phyloP scores from a whole-genome alignment of 1,284 basidiomycete species.

The Sporisorium iseilematis-ciliati region DNA sequence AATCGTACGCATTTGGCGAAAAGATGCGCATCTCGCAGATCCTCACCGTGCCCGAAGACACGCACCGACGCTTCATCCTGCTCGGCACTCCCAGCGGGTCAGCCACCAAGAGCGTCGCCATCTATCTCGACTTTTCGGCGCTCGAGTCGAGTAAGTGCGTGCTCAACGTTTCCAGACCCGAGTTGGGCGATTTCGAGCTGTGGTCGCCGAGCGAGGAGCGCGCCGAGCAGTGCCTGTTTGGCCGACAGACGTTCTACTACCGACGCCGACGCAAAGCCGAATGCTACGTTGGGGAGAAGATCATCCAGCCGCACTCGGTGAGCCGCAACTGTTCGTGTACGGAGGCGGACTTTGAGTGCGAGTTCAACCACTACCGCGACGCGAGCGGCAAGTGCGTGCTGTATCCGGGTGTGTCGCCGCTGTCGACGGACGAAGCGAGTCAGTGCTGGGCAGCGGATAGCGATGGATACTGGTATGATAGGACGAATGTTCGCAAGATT shows the following conservation, averaged over 20 bases:
- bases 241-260: constrained; percentile 65
- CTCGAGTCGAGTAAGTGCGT: constrained; percentile 71
- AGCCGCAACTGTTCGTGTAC: constrained; percentile 61
- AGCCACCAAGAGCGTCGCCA: constrained; percentile 75
- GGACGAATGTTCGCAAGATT: constrained; percentile 65
- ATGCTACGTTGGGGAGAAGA: constrained; percentile 64
- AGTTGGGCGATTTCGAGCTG: constrained; percentile 66
- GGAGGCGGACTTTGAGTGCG: constrained; percentile 68
- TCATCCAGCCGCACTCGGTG: constrained; percentile 58
- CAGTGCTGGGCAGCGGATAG: constrained; percentile 58
- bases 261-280: constrained; percentile 64
- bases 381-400: constrained; percentile 55
- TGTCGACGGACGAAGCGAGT: constrained; percentile 42
- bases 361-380: constrained; percentile 68
- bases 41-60: constrained; percentile 90
- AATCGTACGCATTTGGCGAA: constrained; percentile 86
- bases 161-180: constrained; percentile 51
- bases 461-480: constrained; percentile 67
- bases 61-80: constrained; percentile 88
- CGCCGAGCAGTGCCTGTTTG: constrained; percentile 66
- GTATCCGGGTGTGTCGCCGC: constrained; percentile 51
- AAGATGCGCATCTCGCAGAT: constrained; percentile 82
- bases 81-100: constrained; percentile 77
- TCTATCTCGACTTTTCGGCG: constrained; percentile 90
- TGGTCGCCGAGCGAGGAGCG: constrained; percentile 68